These are phyloP conservation scores for Colletotrichum sp. DNA, from an alignment of 2,329 filamentous ascomycete genomes.

Conservation along the genomic window DNA sequence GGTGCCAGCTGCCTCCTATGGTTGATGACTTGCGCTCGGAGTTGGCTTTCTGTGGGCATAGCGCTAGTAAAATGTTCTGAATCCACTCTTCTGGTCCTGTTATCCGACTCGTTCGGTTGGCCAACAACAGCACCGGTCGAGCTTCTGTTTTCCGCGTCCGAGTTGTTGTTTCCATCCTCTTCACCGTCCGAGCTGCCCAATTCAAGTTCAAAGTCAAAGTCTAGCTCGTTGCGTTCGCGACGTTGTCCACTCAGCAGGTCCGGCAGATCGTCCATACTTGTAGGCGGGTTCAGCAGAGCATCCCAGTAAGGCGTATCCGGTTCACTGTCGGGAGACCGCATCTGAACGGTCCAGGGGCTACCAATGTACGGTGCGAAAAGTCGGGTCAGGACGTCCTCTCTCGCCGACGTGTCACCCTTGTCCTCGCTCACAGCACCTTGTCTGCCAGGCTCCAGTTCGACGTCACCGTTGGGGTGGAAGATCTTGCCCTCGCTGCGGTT, in stretches of 20 bases:
- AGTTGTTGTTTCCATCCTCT: slow-evolving; percentile 27
- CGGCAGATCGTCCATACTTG: slow-evolving; percentile 47
- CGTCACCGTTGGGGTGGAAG: slow-evolving; percentile 65
- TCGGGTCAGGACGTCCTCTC: slow-evolving; percentile 64
- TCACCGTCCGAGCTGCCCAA: slow-evolving; percentile 25
- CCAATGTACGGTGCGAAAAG: slow-evolving; percentile 46
- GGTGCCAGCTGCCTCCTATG: slow-evolving; percentile 39
- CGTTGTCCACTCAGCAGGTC: slow-evolving; percentile 36
- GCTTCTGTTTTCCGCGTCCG: slow-evolving; percentile 29
- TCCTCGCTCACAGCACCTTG: slow-evolving; percentile 63
- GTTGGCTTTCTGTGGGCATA: slow-evolving; percentile 45
- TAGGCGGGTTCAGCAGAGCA: slow-evolving; percentile 51
- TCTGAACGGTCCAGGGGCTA: slow-evolving; percentile 28
- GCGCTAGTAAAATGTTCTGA: slow-evolving; percentile 31
- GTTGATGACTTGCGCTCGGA: slow-evolving; percentile 40
- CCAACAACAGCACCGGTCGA: background rate
- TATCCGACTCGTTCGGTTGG: slow-evolving; percentile 4
- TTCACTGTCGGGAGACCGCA: slow-evolving; percentile 31
- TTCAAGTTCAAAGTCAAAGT: slow-evolving; percentile 18
- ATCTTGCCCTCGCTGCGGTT: slow-evolving; percentile 71
- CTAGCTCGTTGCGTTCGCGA: slow-evolving; percentile 22
- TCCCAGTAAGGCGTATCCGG: slow-evolving; percentile 46
- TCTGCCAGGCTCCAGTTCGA: slow-evolving; percentile 65
- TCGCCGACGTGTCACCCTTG: slow-evolving; percentile 62
- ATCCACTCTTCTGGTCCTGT: slow-evolving; percentile 22